A percentile compares a stretch with the other conserved stretches of the same genome.
phyloP scores from a whole-genome alignment of 2,329 filamentous ascomycete species.

The Massarina eburnea region DNA sequence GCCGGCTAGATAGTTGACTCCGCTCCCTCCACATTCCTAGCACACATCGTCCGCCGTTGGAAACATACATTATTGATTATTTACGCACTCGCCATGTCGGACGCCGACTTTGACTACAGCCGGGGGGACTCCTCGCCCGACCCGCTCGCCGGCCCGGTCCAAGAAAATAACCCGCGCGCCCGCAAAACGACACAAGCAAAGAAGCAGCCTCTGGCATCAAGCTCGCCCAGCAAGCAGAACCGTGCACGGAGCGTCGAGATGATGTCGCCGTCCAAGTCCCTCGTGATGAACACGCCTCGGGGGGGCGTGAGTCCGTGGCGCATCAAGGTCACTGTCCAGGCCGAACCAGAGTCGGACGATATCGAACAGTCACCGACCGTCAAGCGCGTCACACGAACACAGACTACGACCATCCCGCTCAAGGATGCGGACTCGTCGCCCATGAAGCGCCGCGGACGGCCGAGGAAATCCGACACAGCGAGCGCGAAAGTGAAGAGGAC shows the following conservation, averaged over 20 bases:
- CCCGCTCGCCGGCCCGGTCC: constrained; percentile 35
- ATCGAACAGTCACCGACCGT: constrained; percentile 34
- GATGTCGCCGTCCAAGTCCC: constrained; percentile 47
- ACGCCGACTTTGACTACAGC: constrained; percentile 22
- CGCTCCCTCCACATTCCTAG: constrained; percentile 16
- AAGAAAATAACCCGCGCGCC: constrained; percentile 23
- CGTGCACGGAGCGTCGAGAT: constrained; percentile 20
- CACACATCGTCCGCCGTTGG: constrained; percentile 15
- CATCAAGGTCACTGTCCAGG: constrained; percentile 54
- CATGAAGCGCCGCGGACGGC: constrained; percentile 40
- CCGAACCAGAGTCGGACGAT: constrained; percentile 45
- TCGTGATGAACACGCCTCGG: constrained; percentile 47
- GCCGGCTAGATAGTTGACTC: neutral
- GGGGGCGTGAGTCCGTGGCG: constrained; percentile 49
- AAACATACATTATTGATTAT: too few species aligned
- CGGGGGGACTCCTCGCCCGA: constrained; percentile 40
- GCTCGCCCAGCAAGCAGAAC: constrained; percentile 35
- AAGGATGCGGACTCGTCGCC: constrained; percentile 43
- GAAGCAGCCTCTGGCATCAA: constrained; percentile 27
- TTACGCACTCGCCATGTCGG: too few species aligned
- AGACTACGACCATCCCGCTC: constrained; percentile 46
- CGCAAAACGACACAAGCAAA: constrained; percentile 22
- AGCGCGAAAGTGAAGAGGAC: constrained; percentile 30
- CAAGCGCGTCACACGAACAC: constrained; percentile 29
- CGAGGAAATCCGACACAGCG: constrained; percentile 39